Conservation (phyloP, 768 basidiomycete species). For the Hypholoma fasciculare region DNA sequence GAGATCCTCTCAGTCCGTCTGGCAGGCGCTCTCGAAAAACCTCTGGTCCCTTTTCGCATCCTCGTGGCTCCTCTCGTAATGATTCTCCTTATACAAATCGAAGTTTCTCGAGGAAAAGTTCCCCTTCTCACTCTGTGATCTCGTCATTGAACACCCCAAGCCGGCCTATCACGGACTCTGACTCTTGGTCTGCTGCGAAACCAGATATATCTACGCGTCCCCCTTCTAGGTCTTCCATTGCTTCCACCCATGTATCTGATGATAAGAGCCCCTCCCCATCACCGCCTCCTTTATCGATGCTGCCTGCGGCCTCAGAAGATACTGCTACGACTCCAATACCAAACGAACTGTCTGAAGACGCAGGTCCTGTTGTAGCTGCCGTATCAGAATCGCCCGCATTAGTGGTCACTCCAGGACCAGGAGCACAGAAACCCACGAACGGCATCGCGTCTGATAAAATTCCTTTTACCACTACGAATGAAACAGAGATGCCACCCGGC, state of each 20-base stretch:
- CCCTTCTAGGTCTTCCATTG: slow-evolving; percentile 56
- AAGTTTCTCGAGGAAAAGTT: slow-evolving; percentile 22
- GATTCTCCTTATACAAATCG: slow-evolving; percentile 24
- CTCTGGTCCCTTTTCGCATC: slow-evolving; percentile 21
- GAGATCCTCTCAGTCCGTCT: slow-evolving; percentile 25
- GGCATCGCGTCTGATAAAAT: not conserved
- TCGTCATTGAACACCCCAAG: slow-evolving; percentile 20
- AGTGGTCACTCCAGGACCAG: not conserved
- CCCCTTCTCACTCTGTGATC: slow-evolving; percentile 30
- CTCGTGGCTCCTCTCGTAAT: slow-evolving; percentile 25
- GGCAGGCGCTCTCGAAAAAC: slow-evolving; percentile 22
- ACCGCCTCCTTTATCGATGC: slow-evolving; percentile 7
- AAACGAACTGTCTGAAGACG: not conserved
- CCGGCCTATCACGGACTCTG: slow-evolving; percentile 9
- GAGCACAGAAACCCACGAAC: not conserved
- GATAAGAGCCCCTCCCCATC: slow-evolving; percentile 25
- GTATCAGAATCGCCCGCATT: not conserved
- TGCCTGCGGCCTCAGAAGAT: not conserved
- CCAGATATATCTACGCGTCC: slow-evolving; percentile 29
- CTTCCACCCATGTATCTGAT: slow-evolving; percentile 50
- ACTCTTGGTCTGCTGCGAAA: slow-evolving; percentile 17
- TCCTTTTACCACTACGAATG: not conserved
- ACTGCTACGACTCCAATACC: not conserved
- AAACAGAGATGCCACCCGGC: not conserved
- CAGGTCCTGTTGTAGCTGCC: not conserved